Conservation (phyloP, 345 rosid species). For the Cochlearia excelsa region DNA sequence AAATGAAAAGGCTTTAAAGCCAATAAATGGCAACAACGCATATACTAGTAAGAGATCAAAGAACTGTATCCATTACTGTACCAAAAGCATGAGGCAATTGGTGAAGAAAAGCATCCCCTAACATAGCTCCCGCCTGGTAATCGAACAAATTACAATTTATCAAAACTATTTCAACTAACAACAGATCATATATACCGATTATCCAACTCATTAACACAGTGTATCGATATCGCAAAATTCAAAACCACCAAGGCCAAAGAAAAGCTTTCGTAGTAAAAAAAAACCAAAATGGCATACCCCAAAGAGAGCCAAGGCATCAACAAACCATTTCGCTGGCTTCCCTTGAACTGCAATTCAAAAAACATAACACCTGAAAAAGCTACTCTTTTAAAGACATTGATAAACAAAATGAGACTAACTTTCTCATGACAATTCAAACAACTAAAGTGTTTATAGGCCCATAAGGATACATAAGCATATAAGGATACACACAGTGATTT, state of each 20-base stretch:
- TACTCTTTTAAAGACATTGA: constrained; percentile 2
- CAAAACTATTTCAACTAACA: not conserved
- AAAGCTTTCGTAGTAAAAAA: not conserved
- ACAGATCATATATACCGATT: not conserved
- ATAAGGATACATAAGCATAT: too few relatives aligned
- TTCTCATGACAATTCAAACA: not conserved
- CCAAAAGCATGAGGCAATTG: constrained; percentile 99
- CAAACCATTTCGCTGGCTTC: constrained; percentile 82
- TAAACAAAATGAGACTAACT: not conserved
- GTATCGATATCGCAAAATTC: not conserved
- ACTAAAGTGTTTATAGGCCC: too few relatives aligned
- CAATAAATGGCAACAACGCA: constrained; percentile 3
- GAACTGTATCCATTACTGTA: constrained; percentile 32
- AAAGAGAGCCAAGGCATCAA: constrained; percentile 87
- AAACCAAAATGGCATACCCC: constrained; percentile 60
- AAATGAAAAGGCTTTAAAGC: not conserved
- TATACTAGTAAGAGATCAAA: not conserved
- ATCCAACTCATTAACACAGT: not conserved
- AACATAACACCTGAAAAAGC: constrained; percentile 7
- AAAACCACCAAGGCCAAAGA: constrained; percentile 15
- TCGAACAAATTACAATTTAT: constrained; percentile 19
- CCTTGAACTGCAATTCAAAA: constrained; percentile 67
- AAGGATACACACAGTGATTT: not conserved
- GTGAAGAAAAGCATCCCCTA: constrained; percentile 99
- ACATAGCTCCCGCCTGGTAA: constrained; percentile 94